Base-by-base conservation (phyloP, 1,139 yeast species). In the Blastobotrys illinoisensis region DNA sequence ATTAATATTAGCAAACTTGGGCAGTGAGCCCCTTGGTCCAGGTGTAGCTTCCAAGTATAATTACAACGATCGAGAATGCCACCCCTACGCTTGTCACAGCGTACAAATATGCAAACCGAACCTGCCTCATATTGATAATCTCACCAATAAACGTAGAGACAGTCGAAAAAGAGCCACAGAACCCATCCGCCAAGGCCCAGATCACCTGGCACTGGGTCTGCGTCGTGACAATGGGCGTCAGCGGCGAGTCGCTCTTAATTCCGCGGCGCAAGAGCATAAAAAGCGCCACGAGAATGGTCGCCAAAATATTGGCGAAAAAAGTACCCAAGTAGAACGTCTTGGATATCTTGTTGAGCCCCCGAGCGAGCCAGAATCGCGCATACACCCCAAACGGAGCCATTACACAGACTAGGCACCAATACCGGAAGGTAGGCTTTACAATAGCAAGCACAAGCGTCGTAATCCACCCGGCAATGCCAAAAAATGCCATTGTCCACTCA, bases 131-230 rank as follows among this genome's bases (percentile, higher is more conserved):
- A 0, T 72, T 73, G 60, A 74, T 74, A 46, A 88, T 67, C 66
- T 90, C 97, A 32, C 79, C 81, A 2, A 86, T 78, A 62, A 89
- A 85, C 0, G 96, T 85, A 54, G 90, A 83, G 43, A 88, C 80
- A 0, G 97, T 90, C 43, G 93, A 83, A 49, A 88, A 69, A 3
- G 83, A 77, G 0, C 96, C 97, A 66, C 95, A 85, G 58, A 83
- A 85, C 0, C 97, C 97, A 60, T 80, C 79, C 11, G 73, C 76
- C 1, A 88, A 68, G 0, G 88, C 95, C 9, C 63, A 63, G 0
- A 86, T 62, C 2, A 85, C 80, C 44, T 79, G 80, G 58, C 87
- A 79, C 1, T 77, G 70, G 1, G 78, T 62, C 0, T 62, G 47
- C 40, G 67, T 64, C 0, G 69, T 57, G n/a, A 55, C 36, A 1